Base-by-base conservation (phyloP, 1,284 basidiomycete species). In the Bondarzewia mesenterica region DNA sequence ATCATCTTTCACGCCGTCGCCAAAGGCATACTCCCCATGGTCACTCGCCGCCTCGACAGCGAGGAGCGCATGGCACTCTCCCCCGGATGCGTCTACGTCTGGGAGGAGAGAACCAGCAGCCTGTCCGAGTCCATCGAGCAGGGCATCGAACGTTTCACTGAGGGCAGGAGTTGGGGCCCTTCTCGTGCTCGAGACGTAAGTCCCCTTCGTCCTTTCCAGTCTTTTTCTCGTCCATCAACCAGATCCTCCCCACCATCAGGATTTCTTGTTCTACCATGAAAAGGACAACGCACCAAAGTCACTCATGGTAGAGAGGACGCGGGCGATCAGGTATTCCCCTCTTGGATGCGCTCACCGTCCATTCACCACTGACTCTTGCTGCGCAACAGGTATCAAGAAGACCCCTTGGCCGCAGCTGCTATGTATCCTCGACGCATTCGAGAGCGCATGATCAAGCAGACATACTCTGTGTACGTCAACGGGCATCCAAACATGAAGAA, bases 401-500 rank as follows among this genome's bases (percentile, higher is more conserved):
- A 41, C 40, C 29, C 42, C 27, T 14, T 35, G 10, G 32, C 40
- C 18, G 23, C 39, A 42, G 46, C 44, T 29, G 51, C 51, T 26
- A 41, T 46, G 10, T 45, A 46, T 16, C 55, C 55, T 21, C 52
- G 55, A 14, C 72, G 77, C 46, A 78, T 79, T 51, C 85, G 82
- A 77, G 82, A 87, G 57, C 78, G 77, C 6, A 69, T 85, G 37
- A 80, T 88, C 52, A 88, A 88, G 62, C 85, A 87, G 59, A 87
- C 85, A 1, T 88, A 87, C 58, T 86, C 84, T 1, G 85, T 84
- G 35, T 85, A 61, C 45, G 55, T 64, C 46, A 53, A 58, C 29
- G n/a, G n/a, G 25, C 57, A 59, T 39, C 60, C 60, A 23, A 49
- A 54, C 37, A 62, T 60, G 43, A 74, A 72, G 42, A 88, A 88